Conservation (phyloP, 352 stramenopile species). For the Phytopythium cucurbitacearum region DNA sequence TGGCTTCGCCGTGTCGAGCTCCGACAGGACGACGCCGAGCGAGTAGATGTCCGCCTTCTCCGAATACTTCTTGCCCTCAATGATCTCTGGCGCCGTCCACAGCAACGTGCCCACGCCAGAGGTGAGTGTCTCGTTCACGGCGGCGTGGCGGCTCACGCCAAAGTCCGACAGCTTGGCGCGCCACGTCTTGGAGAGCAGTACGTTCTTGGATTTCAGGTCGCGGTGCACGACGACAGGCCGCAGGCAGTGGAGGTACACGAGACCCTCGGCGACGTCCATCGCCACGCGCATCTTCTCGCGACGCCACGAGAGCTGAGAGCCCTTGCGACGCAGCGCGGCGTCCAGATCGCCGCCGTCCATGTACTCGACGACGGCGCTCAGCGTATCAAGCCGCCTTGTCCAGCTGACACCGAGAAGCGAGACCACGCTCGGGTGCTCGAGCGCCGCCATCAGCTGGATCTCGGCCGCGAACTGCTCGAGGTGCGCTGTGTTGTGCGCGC, state of each 20-base stretch:
- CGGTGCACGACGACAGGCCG: conserved; percentile 75
- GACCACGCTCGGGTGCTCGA: conserved; percentile 79
- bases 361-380: conserved; percentile 79
- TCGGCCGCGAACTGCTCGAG: conserved; percentile 70
- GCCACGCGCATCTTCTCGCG: conserved; percentile 77
- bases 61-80: conserved; percentile 81
- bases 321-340: conserved; percentile 47
- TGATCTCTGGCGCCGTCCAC: conserved; percentile 88
- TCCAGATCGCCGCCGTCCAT: conserved; percentile 72
- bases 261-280: conserved; percentile 75
- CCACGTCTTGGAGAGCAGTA: conserved; percentile 63
- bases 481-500: conserved; percentile 36
- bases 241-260: conserved; percentile 82
- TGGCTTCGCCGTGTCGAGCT: conserved; percentile 65
- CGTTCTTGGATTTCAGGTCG: conserved; percentile 87
- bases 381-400: conserved; percentile 44
- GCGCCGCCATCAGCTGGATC: conserved; percentile 62
- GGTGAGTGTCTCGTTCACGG: conserved; percentile 71
- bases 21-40: conserved; percentile 77
- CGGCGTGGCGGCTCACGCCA: conserved; percentile 71
- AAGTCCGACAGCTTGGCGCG: conserved; percentile 88
- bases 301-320: conserved; percentile 53
- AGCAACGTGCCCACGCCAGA: conserved; percentile 74
- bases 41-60: conserved; percentile 89
- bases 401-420: conserved; percentile 70